Base-by-base conservation (phyloP, 1,284 basidiomycete genomes). In the Naganishia sp. region DNA sequence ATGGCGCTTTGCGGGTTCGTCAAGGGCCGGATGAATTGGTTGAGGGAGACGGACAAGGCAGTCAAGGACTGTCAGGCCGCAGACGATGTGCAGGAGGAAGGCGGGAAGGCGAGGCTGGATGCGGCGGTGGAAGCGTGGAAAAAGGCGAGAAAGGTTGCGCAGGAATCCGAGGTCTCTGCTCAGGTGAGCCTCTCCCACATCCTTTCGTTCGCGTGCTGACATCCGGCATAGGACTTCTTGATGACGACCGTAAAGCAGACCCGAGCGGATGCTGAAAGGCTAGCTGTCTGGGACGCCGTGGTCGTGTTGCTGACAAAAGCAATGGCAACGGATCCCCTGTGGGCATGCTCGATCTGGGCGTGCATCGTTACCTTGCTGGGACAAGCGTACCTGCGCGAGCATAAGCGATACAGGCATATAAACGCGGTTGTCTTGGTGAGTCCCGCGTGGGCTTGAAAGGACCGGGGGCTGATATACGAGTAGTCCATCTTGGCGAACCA, bases 271-370 rank as follows among this genome's bases (percentile, higher is more conserved):
- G 23, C 33, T 15, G 39, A 54, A 42, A 50, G 56, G 23, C 16
- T 45, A 0, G 46, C 54, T 46, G 55, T 55, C 25, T 77, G 74
- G 72, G 60, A 55, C 15, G 57, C 65, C 0, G 61, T 79, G 21
- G 74, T 75, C 45, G 55, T 67, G 18, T 49, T 71, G 9, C 70
- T 79, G 63, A 75, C 72, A 66, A 70, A 72, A 42, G 72, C 71
- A 7, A 70, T 79, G 21, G 68, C 74, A n/a, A 56, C 67, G 5
- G 61, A 72, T 33, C 75, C 77, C 1, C 70, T 73, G 15, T 80
- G 79, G 79, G 76, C 77, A 9, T 78, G 78, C 64, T 71, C 77
- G 3, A 74, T 74, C 7, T 80, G 78, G 78, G 70, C 77, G 0
- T 59, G 70, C 0, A 23, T 81, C 6, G 75, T 79, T 16, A 77